These are phyloP conservation scores for Groenewaldozyma auringiensis DNA, from an alignment of 1,139 yeast species.

Conservation along the genomic window DNA sequence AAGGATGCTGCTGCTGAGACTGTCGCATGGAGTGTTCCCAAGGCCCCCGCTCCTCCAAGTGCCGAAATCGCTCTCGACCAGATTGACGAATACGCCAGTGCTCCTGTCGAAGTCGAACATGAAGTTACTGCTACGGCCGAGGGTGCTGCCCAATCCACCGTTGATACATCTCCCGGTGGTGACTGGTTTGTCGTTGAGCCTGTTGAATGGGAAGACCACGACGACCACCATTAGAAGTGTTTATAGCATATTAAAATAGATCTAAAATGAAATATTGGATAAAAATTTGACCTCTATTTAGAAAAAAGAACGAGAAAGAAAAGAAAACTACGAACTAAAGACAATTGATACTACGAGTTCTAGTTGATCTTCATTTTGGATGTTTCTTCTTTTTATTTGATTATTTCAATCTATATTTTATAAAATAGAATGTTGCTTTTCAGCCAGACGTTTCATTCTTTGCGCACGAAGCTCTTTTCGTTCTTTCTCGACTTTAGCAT, in stretches of 20 bases:
- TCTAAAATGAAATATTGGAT: constrained; percentile 3
- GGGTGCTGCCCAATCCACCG: constrained; percentile 52
- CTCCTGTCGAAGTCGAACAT: constrained; percentile 64
- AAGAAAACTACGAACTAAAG: too few relatives aligned
- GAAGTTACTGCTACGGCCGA: constrained; percentile 39
- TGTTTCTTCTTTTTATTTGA: too few relatives aligned
- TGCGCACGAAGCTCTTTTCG: constrained; percentile 56
- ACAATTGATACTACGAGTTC: too few relatives aligned
- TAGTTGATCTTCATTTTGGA: too few relatives aligned
- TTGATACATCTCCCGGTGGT: constrained; percentile 40
- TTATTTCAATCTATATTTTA: too few relatives aligned
- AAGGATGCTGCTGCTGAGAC: constrained; percentile 73
- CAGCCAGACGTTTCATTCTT: constrained; percentile 30
- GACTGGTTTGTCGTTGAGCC: constrained; percentile 58
- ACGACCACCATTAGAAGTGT: constrained; percentile 42
- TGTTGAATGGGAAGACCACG: constrained; percentile 43
- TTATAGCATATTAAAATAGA: constrained; percentile 5
- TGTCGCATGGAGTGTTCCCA: constrained; percentile 72
- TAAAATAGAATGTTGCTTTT: too few relatives aligned
- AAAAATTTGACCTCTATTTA: too few relatives aligned
- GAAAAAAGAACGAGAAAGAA: too few relatives aligned
- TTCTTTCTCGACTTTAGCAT: constrained; percentile 68
- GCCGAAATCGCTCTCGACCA: constrained; percentile 67
- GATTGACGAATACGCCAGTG: constrained; percentile 63
- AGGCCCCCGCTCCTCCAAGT: constrained; percentile 64